Percentiles rank a stretch among this genome's conserved stretches.
Evolutionary conservation across 805 yeast genomes (phyloP).

Genomic region (Saccharomycopsis sp.): DNA sequence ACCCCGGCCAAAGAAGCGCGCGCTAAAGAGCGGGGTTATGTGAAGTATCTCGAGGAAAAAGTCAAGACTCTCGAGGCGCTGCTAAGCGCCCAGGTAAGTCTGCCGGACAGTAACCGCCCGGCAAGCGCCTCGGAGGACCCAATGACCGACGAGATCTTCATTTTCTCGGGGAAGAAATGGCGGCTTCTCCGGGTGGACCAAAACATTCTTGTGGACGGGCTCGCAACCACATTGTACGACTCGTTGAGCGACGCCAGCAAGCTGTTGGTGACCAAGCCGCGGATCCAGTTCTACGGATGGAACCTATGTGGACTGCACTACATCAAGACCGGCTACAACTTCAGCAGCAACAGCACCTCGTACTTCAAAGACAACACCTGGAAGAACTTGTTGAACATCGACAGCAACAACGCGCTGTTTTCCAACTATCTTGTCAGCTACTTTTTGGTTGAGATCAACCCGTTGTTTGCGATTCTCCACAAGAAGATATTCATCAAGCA

Average conservation of each 20-base stretch:
- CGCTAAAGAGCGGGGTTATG: not conserved
- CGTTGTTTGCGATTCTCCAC: conserved; percentile 45
- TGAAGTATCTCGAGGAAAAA: conserved; percentile 32
- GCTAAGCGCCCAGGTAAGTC: not conserved
- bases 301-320: conserved; percentile 53
- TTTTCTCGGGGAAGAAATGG: conserved; percentile 11
- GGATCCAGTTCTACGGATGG: conserved; percentile 49
- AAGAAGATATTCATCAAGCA: conserved; percentile 49
- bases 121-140: conserved; percentile 2
- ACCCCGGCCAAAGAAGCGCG: not conserved
- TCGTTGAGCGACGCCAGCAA: not conserved
- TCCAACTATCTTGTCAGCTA: conserved; percentile 32
- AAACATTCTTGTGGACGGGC: conserved; percentile 6
- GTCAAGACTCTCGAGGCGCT: conserved; percentile 34
- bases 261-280: conserved; percentile 3
- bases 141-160: conserved; percentile 1
- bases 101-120: not conserved
- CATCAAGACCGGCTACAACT: conserved; percentile 1
- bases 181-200: conserved; percentile 10
- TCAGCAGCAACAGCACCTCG: not conserved
- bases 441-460: conserved; percentile 45
- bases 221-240: conserved; percentile 3
- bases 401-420: conserved; percentile 20
- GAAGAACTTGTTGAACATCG: not conserved
- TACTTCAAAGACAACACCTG: not conserved